These are phyloP conservation scores for Neurospora intermedia DNA, from an alignment of 495 filamentous ascomycete species.

Conservation along the genomic window DNA sequence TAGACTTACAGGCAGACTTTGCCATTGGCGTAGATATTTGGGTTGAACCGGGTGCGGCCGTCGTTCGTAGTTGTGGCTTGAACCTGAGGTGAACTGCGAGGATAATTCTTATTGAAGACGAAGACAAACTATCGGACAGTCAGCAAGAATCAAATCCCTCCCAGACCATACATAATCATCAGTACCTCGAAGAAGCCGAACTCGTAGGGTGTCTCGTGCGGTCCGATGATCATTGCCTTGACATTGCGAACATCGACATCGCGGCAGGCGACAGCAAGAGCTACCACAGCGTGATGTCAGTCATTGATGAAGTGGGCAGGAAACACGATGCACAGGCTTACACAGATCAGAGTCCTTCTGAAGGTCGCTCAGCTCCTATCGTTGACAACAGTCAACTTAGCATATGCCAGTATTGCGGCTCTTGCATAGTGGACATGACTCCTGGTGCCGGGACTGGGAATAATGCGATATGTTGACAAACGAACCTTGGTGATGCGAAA, in stretches of 20 bases:
- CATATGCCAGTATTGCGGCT: constrained; percentile 28
- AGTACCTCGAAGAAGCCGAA: constrained; percentile 91
- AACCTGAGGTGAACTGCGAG: constrained; percentile 68
- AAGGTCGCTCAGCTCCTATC: constrained; percentile 71
- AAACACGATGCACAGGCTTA: constrained; percentile 29
- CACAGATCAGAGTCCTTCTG: constrained; percentile 74
- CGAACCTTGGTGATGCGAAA: constrained; percentile 66
- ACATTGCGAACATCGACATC: constrained; percentile 86
- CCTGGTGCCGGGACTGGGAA: background rate
- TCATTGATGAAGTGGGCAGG: background rate
- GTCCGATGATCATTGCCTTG: constrained; percentile 80
- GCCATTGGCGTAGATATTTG: constrained; percentile 86
- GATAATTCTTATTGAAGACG: constrained; percentile 73
- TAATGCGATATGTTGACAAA: constrained; percentile 24
- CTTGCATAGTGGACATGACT: constrained; percentile 7
- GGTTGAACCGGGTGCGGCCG: constrained; percentile 83
- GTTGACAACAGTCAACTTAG: constrained; percentile 11
- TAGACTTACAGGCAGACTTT: constrained; percentile 77
- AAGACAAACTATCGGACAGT: constrained; percentile 44
- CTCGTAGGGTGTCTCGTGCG: constrained; percentile 91
- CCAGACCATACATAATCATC: background rate
- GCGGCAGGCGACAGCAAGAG: constrained; percentile 73
- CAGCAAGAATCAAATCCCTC: constrained; percentile 7
- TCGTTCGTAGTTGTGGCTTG: constrained; percentile 73
- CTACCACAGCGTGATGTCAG: constrained; percentile 30